Evolutionary conservation across 2,329 filamentous ascomycete genomes (phyloP).

Genomic region (Lasiodiplodia hormozganensis): DNA sequence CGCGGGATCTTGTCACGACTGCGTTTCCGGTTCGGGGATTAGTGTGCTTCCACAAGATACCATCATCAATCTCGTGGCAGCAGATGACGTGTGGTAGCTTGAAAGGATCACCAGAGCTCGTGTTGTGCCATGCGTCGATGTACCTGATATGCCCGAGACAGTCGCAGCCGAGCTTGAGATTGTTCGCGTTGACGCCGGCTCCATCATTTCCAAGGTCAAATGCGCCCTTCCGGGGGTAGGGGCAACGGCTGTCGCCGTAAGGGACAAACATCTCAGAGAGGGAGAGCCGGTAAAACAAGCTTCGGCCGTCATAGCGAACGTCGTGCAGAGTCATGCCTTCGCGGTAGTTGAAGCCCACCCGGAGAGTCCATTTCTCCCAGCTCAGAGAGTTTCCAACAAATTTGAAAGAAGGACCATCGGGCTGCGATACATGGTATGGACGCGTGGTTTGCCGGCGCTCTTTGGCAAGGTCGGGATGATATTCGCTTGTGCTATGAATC

Average conservation of each 20-base stretch:
- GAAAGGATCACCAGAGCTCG: conserved; percentile 43
- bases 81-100: conserved; percentile 53
- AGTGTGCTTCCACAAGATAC: conserved; percentile 51
- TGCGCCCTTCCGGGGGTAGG: conserved; percentile 52
- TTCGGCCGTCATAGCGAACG: conserved; percentile 48
- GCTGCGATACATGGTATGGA: conserved; percentile 37
- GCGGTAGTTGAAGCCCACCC: conserved; percentile 55
- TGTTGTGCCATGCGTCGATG: conserved; percentile 50
- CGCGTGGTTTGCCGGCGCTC: conserved; percentile 26
- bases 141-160: conserved; percentile 55
- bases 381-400: conserved; percentile 34
- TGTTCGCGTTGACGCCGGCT: conserved; percentile 53
- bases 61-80: conserved; percentile 49
- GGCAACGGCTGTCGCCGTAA: conserved; percentile 51
- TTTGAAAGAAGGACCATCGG: conserved; percentile 38
- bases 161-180: conserved; percentile 52
- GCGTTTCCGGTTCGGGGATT: conserved; percentile 47
- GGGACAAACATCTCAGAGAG: conserved; percentile 55
- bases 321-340: conserved; percentile 54
- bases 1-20: conserved; percentile 42
- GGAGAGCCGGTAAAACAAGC: conserved; percentile 51
- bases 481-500: conserved; percentile 46
- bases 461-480: conserved; percentile 35
- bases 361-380: conserved; percentile 55
- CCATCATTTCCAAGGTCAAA: conserved; percentile 55